Base-by-base conservation (phyloP, 139 green algal genomes). In the Chlamydomonas schloesseri region DNA sequence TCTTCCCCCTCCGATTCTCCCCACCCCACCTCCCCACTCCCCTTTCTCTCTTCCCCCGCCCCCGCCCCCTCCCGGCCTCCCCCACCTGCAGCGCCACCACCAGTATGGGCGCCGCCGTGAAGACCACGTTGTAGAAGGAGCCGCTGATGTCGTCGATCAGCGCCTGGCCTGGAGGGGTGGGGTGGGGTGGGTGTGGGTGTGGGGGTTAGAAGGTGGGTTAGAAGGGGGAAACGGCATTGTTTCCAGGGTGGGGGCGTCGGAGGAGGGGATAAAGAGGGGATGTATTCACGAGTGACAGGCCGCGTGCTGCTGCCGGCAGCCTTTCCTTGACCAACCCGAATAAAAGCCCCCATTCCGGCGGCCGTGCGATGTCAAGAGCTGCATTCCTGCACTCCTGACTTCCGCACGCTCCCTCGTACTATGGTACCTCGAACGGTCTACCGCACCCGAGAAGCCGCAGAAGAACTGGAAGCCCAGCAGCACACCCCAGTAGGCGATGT, bases 401-500 rank as follows among this genome's bases (percentile, higher is more conserved):
- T n/a, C n/a, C n/a, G n/a, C n/a, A n/a, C n/a, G n/a, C n/a, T n/a
- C n/a, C n/a, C n/a, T n/a, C n/a, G n/a, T n/a, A n/a, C n/a, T n/a
- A n/a, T n/a, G n/a, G n/a, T n/a, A n/a, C n/a, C n/a, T n/a, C n/a
- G n/a, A n/a, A n/a, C n/a, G n/a, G n/a, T n/a, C n/a, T n/a, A n/a
- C 24, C 74, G 29, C 76, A 90, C 86, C 86, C 42, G 84, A 90
- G 55, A 88, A 92, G 53, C 88, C 88, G 55, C 81, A 93, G 88
- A 90, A 96, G 79, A 94, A 93, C 88, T 96, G 94, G 92, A 93
- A 97, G 87, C 89, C 94, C 84, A 97, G 96, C 29, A 97, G 91
- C 60, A 95, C 89, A 60, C 96, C 90, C 69, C 91, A 95, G 84
- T 98, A 98, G 10, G 93, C 90, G 65, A 99, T 91, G 90, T 99